Conservation (phyloP, 1,139 yeast genomes). For the Debaryomyces coudertii region DNA sequence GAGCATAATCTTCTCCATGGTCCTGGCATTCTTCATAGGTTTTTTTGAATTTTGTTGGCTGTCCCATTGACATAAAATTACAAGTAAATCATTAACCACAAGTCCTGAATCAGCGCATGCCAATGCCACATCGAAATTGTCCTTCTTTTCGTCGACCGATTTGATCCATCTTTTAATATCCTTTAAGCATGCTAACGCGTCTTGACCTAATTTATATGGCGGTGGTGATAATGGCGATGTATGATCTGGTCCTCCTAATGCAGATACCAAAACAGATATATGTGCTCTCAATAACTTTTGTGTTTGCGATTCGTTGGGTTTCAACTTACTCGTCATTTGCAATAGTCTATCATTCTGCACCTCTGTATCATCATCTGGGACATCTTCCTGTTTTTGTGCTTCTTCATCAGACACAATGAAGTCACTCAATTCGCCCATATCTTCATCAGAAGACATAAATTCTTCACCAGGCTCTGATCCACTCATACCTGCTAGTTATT, state of each 20-base stretch:
- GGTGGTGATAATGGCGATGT: constrained; percentile 42
- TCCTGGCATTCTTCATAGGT: constrained; percentile 32
- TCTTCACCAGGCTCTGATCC: constrained; percentile 16
- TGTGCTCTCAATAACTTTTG: constrained; percentile 62
- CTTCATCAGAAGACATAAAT: constrained; percentile 16
- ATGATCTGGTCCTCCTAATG: constrained; percentile 80
- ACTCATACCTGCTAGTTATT: constrained; percentile 7
- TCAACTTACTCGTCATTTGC: constrained; percentile 30
- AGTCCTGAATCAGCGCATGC: constrained; percentile 85
- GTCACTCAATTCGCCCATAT: constrained; percentile 22
- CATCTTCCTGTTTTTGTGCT: constrained; percentile 17
- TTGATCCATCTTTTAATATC: constrained; percentile 89
- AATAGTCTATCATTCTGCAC: constrained; percentile 32
- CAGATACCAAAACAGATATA: constrained; percentile 72
- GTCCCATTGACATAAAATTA: constrained; percentile 81
- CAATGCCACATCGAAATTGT: constrained; percentile 77
- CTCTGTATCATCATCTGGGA: constrained; percentile 21
- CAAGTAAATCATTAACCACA: constrained; percentile 70
- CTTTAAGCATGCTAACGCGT: constrained; percentile 84
- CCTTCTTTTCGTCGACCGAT: constrained; percentile 74
- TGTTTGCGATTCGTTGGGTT: constrained; percentile 42
- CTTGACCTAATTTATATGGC: constrained; percentile 83
- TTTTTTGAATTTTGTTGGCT: constrained; percentile 26
- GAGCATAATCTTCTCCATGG: constrained; percentile 64
- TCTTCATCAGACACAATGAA: constrained; percentile 28